Base-by-base conservation (phyloP, 371 early-diverging fungal genomes). In the Mortierella sp. region DNA sequence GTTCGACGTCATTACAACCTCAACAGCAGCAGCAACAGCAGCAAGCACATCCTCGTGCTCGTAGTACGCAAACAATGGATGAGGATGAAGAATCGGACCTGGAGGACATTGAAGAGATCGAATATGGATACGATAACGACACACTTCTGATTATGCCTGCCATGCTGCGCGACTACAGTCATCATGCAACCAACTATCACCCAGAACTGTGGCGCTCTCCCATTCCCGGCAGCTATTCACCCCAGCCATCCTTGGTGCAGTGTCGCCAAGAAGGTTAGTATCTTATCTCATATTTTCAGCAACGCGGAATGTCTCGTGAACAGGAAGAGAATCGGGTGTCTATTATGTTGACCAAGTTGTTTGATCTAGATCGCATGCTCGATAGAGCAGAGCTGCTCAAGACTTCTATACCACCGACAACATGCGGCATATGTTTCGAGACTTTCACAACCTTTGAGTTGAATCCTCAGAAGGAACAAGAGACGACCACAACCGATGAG, bases 141-240 rank as follows among this genome's bases (percentile, higher is more conserved):
- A 50, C 60, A 6, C 41, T 76, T 24, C 27, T 76, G 15, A 70
- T 76, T 58, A 76, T 76, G 76, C 76, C 76, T 0, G 60, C 65
- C 3, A 76, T 76, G 76, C 41, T 76, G 32, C 76, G 70, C 37
- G 53, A 76, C 54, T 76, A 76, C 31, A 69, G 70, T 28, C 76
- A 76, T 31, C 76, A 76, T 50, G 76, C 76, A 1, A 76, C 76
- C 56, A 76, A 76, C 34, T 76, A 76, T 17, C 76, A 76, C 26
- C 76, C 76, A 0, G 76, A 76, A 27, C 70, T 76, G 2, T 76
- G 76, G 76, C 52, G 51, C 17, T 15, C 70, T 14, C 53, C 62
- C n/a, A 60, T 64, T 48, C 65, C 76, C 3, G 69, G 57, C 6
- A 47, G 58, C 0, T 41, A 44, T 17, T 41, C 66, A 1, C 31